Base-by-base conservation (phyloP, 2,329 filamentous ascomycete genomes). In the Plenodomus lindquistii region DNA sequence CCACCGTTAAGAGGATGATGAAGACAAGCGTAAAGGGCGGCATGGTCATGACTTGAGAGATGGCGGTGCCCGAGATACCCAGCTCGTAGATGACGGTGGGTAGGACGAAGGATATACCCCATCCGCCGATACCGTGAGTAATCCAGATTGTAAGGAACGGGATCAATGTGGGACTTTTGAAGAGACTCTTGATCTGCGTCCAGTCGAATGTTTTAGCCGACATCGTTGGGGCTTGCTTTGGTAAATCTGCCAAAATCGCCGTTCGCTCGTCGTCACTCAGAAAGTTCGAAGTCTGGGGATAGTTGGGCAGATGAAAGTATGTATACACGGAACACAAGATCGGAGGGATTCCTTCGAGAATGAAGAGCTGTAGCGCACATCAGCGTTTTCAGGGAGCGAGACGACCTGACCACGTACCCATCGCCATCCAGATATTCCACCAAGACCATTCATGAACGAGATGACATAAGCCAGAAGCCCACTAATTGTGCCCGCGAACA, bases 401-500 rank as follows among this genome's bases (percentile, higher is more conserved):
- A n/a, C n/a, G n/a, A n/a, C n/a, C n/a, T n/a, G n/a, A n/a, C n/a
- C n/a, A n/a, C n/a, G n/a, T 48, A 67, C 66, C 65, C 67, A 70
- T 36, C 61, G 48, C 67, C 66, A 70, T 15, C 66, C 67, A n/a
- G 55, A 58, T 9, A 67, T 48, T 0, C 61, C 80, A 15, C 73
- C 75, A 9, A 77, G 76, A 22, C 76, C 75, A 63, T 86, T 83
- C 46, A 85, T 77, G 57, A 87, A 86, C 17, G 72, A 74, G 57
- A 87, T 86, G 1, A 57, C 63, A 50, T 78, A 80, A 1, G 82
- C 81, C 1, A 85, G 72, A 13, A 85, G 66, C 2, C 82, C 81
- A 22, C 80, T 80, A 59, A 85, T 83, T 1, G 82, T 81, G 20
- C 80, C 80, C 0, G 81, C 79, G 18, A 83, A 70, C 29, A 79